Base-by-base conservation (phyloP, 208 protist species). In the Phytomonas francai region DNA sequence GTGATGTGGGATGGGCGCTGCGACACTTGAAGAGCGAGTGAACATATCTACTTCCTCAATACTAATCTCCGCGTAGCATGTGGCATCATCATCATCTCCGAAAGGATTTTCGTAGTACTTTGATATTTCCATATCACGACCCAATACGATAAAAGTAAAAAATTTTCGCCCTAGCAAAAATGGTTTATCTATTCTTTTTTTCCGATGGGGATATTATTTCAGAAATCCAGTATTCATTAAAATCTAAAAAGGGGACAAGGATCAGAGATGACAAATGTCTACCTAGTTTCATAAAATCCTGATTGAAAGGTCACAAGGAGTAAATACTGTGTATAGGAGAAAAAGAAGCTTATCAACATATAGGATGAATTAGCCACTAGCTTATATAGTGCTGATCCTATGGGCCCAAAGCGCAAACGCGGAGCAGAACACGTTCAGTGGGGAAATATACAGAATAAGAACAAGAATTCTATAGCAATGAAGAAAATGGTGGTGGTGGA, bases 81-180 rank as follows among this genome's bases (percentile, higher is more conserved):
- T 51, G 30, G 87, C 79, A 64, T 92, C 73, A 12, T 89, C 72
- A 57, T 87, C 78, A 39, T 75, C 73, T 11, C 69, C 74, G 32
- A 93, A 91, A 28, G 88, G 88, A 73, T 93, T 79, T 31, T 74
- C 71, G 66, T 87, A 87, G 72, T 89, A 90, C 29, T 81, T 68
- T 14, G 60, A 64, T 19, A 34, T 67, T 39, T 72, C 69, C 67
- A 74, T 79, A 36, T 34, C 33, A 36, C 8, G 33, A 36, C 33
- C 33, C 8, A 36, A 36, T 36, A 8, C 5, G 8, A 36, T 36
- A 3, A 36, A n/a, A n/a, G n/a, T n/a, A n/a, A n/a, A n/a, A n/a
- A n/a, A n/a, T n/a, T n/a, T n/a, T n/a, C n/a, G n/a, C n/a, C n/a
- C n/a, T n/a, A n/a, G n/a, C n/a, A n/a, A n/a, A n/a, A n/a, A n/a